Evolutionary conservation across 2,329 filamentous ascomycete genomes (phyloP), one percentile per base, ranked within the genome.

Genomic region (Colletotrichum sp.): DNA sequence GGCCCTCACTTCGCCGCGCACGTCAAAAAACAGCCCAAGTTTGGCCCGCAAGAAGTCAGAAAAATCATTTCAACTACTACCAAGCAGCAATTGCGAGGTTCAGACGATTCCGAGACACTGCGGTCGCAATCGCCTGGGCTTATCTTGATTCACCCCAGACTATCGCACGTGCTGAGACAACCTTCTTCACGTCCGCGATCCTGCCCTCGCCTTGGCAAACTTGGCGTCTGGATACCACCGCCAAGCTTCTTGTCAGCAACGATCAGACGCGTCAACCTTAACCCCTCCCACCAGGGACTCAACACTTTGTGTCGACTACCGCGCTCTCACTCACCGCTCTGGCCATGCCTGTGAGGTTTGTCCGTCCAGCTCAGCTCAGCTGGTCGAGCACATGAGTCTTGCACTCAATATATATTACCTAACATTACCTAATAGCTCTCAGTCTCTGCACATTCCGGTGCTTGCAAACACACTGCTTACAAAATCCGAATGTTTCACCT

Each of bases 211-310:
- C 74, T 76, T 76, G 75, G 75, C 75, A 57, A 32, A 32, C 71
- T 76, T 76, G 75, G 75, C 71, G 66, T 59, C 72, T 62, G 52
- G 71, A 68, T 49, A 67, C 34, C 30, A 16, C 52, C 30, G 75
- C 75, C 75, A 76, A 76, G 71, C 75, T 71, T 71, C 71, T 76
- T 75, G 75, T 75, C 71, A 75, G 66, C 66, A 67, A 75, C 71
- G 26, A 75, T 71, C 75, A 52, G 75, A 76, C 75, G 72, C 72
- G 60, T 67, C 72, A 75, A 76, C 66, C 60, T 75, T 75, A 67
- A 71, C 65, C 52, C 65, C 32, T 68, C 71, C 16, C 30, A 52
- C 44, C 44, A 52, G 44, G 67, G 36, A 39, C 55, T 69, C 67
- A 76, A 76, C 75, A 76, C 30, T 76, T 75, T 71, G 39, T 28